Conservation (phyloP, 306 rosid genomes). For the Cajanus cajan region DNA sequence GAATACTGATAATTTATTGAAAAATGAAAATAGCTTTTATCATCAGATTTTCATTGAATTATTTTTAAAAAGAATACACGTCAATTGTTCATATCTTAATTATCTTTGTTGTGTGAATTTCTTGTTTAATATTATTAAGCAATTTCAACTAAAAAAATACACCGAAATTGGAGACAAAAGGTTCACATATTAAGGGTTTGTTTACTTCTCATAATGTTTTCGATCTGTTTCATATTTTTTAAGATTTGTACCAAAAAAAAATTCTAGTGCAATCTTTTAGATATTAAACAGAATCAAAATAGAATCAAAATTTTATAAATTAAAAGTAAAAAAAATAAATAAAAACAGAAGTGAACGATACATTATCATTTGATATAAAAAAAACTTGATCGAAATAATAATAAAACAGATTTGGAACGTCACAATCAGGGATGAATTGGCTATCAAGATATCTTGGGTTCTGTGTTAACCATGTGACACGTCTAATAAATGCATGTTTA, state of each 20-base stretch:
- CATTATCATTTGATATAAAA: not conserved
- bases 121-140: not conserved
- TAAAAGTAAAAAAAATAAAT: no score
- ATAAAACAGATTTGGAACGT: not conserved
- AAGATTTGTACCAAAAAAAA: no score
- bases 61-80: not conserved
- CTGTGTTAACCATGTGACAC: no score
- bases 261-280: no score
- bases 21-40: not conserved
- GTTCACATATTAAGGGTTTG: not conserved
- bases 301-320: no score
- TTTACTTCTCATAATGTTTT: no score
- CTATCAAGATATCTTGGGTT: no score
- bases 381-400: not conserved
- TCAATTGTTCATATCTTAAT: not conserved
- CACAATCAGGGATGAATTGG: not conserved
- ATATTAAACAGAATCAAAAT: no score
- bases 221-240: no score
- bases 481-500: no score
- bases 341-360: no score
- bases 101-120: not conserved
- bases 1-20: not conserved
- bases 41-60: not conserved
- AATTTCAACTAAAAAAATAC: not conserved
- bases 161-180: not conserved